Conservation (phyloP, 1,284 basidiomycete genomes). For the Malassezia nana region DNA sequence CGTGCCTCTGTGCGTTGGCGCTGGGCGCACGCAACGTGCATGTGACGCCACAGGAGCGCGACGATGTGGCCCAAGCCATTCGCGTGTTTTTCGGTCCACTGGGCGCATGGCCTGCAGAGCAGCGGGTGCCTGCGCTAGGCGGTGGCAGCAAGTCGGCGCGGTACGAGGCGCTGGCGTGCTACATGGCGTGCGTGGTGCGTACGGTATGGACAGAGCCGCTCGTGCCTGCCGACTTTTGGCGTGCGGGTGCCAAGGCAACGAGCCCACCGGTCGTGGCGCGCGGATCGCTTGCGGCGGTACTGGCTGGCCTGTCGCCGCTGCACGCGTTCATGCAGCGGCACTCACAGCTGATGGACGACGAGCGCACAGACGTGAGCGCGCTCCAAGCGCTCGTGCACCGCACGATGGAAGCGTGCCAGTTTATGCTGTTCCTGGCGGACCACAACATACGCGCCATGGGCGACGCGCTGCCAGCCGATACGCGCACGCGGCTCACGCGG, state of each 20-base stretch:
- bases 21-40: slow-evolving; percentile 51
- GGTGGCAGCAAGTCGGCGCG: slow-evolving; percentile 49
- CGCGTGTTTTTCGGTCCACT: slow-evolving; percentile 40
- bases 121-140: slow-evolving; percentile 25
- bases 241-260: slow-evolving; percentile 18
- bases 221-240: slow-evolving; percentile 22
- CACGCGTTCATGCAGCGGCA: slow-evolving; percentile 36
- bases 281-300: slow-evolving; percentile 25
- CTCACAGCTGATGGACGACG: slow-evolving; percentile 37
- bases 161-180: slow-evolving; percentile 77
- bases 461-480: slow-evolving; percentile 43
- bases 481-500: slow-evolving; percentile 21
- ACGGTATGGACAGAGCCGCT: slow-evolving; percentile 73
- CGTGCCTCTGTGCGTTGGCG: slow-evolving; percentile 80
- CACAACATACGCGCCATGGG: slow-evolving; percentile 81
- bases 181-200: slow-evolving; percentile 71
- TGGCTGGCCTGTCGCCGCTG: slow-evolving; percentile 31
- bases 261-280: slow-evolving; percentile 11
- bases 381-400: slow-evolving; percentile 64
- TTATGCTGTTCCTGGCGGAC: slow-evolving; percentile 80
- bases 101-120: slow-evolving; percentile 36
- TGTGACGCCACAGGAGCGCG: slow-evolving; percentile 21
- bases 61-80: slow-evolving; percentile 40
- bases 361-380: slow-evolving; percentile 63
- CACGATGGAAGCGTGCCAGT: slow-evolving; percentile 60